Conservation (phyloP, 768 basidiomycete species). For the Leccinum barrowsii region DNA sequence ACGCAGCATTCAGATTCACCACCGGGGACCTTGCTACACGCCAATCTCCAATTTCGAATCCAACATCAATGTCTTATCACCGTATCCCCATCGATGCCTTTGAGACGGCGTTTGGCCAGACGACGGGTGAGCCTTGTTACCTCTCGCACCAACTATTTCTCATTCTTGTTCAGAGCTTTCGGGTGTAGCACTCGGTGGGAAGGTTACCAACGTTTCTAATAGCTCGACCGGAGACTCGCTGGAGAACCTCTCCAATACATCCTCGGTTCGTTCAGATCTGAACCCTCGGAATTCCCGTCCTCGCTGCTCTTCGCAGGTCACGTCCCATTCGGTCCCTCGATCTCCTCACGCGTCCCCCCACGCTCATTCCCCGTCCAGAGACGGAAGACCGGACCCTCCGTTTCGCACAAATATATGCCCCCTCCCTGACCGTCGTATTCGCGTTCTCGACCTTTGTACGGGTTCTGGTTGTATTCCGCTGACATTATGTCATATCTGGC, state of each 20-base stretch:
- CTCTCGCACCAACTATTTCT: neutral
- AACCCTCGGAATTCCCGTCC: neutral
- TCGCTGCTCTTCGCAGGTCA: constrained; percentile 41
- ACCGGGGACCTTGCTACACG: too few relatives aligned
- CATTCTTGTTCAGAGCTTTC: constrained; percentile 66
- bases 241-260: constrained; percentile 92
- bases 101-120: constrained; percentile 41
- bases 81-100: constrained; percentile 47
- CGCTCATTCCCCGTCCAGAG: constrained; percentile 92
- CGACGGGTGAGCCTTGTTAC: constrained; percentile 42
- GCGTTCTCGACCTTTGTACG: constrained; percentile 85
- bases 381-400: constrained; percentile 80
- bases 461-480: constrained; percentile 92
- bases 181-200: constrained; percentile 76
- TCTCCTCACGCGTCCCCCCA: constrained; percentile 70
- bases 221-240: constrained; percentile 51
- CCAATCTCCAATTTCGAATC: neutral
- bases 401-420: constrained; percentile 48
- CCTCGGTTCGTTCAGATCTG: constrained; percentile 50
- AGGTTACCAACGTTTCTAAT: constrained; percentile 38
- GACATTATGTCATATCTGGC: constrained; percentile 67
- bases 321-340: constrained; percentile 84
- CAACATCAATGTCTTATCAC: constrained; percentile 36
- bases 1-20: too few relatives aligned
- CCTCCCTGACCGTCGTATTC: constrained; percentile 30